Conservation (phyloP, 805 yeast genomes). For the Candida endomychidarum region DNA sequence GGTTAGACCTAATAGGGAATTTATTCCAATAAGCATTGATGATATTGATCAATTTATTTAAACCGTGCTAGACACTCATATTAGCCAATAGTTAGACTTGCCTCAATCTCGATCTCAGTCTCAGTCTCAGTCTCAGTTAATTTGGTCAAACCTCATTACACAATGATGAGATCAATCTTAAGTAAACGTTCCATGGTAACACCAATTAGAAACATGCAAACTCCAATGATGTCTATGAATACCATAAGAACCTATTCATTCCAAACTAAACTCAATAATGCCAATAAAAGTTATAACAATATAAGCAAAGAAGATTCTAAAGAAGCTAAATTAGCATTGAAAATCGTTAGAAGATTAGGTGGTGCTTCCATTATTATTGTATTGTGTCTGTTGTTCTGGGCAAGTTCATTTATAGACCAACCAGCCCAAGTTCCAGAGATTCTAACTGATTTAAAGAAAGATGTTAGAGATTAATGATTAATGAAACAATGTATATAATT, state of each 20-base stretch:
- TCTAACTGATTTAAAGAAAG: constrained; percentile 21
- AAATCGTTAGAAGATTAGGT: constrained; percentile 23
- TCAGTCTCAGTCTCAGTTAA: no score
- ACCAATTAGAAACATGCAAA: no score
- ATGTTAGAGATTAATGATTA: constrained; percentile 18
- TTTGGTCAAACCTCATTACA: no score
- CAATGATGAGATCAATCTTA: not conserved
- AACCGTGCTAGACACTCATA: no score
- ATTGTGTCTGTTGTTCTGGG: constrained; percentile 28
- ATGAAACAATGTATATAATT: not conserved
- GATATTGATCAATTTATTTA: constrained; percentile 1
- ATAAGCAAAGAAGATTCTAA: constrained; percentile 34
- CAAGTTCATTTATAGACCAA: constrained; percentile 21
- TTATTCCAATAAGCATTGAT: constrained; percentile 4
- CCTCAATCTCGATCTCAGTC: no score
- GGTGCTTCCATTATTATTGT: constrained; percentile 26
- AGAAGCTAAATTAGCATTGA: constrained; percentile 30
- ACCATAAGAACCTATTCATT: constrained; percentile 13
- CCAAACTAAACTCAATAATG: constrained; percentile 18
- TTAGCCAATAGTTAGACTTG: no score
- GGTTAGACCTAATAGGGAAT: constrained; percentile 21
- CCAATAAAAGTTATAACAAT: constrained; percentile 26
- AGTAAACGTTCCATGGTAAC: not conserved
- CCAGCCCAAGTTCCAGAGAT: constrained; percentile 8
- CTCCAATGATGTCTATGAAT: no score